phyloP scores from a whole-genome alignment of 768 basidiomycete genomes.

The Goffeauzyma gilvescens region DNA sequence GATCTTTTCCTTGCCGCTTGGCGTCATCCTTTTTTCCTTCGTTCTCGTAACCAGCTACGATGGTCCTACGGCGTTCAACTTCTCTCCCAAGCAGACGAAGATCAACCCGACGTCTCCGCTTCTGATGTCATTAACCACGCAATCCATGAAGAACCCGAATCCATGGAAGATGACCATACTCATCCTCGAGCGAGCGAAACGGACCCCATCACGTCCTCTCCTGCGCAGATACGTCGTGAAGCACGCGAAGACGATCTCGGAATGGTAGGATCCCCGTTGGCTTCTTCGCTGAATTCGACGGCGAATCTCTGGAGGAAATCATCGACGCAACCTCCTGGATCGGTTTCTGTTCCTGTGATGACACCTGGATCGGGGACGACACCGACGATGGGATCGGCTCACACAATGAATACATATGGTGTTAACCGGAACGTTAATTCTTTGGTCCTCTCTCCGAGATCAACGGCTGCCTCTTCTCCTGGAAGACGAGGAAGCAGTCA shows the following conservation, averaged over 20 bases:
- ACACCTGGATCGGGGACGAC: too few species aligned
- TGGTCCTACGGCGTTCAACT: conserved; percentile 87
- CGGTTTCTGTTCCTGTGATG: too few species aligned
- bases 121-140: conserved; percentile 2
- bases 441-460: too few species aligned
- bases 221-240: conserved; percentile 13
- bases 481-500: too few species aligned
- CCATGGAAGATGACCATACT: neutral
- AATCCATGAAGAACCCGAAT: conserved; percentile 5
- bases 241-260: conserved; percentile 12
- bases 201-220: conserved; percentile 25
- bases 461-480: too few species aligned
- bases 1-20: neutral
- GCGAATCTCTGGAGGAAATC: too few species aligned
- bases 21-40: neutral
- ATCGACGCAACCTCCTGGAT: too few species aligned
- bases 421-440: too few species aligned
- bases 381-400: neutral
- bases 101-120: conserved; percentile 17
- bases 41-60: conserved; percentile 44
- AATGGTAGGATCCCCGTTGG: neutral
- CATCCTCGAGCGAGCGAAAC: conserved; percentile 24
- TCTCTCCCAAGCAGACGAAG: conserved; percentile 51
- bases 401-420: neutral
- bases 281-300: conserved; percentile 5